Base-by-base conservation (phyloP, 345 rosid genomes). In the Chamaenerion angustifolium region DNA sequence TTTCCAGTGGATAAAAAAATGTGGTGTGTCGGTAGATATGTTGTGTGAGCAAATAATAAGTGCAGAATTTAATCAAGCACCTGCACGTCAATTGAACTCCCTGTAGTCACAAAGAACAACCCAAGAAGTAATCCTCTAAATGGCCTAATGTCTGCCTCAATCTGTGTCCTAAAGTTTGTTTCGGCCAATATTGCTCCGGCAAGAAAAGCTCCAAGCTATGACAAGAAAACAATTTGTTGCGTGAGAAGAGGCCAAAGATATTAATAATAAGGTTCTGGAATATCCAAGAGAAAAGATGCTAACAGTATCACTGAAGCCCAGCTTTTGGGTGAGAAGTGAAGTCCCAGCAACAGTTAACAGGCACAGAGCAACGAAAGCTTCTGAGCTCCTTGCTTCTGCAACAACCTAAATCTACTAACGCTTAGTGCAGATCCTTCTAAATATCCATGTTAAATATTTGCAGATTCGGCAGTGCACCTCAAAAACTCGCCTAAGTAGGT, bases 301-400 rank as follows among this genome's bases (percentile, higher is more conserved):
- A 68, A 90, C 98, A 75, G 98, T 90, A 63, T 90, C 98, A 46
- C 93, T 92, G 72, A 92, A 92, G 57, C 98, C 98, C 69, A 90
- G 74, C 64, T 75, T 64, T 68, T 90, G 95, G 51, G 98, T 92
- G 53, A 72, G 49, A 64, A 87, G 96, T 40, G 96, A 92, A 61
- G 95, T 92, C 70, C 95, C 96, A 54, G 87, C 80, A 64, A 92
- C 93, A 1, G 93, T 92, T 51, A 92, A 76, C 67, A 92, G 79
- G 71, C 89, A 92, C 56, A 92, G 87, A 54, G 96, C 96, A 60
- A 92, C 85, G 71, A 92, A 87, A 50, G 95, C 98, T 65, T 92
- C 95, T 12, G 95, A 75, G 71, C 98, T 87, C 67, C 96, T 82
- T 57, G 95, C 71, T 76, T 86, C 98, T 61, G 93, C 95, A 60